phyloP scores from a whole-genome alignment of 495 filamentous ascomycete genomes.

The Neurospora pannonica region DNA sequence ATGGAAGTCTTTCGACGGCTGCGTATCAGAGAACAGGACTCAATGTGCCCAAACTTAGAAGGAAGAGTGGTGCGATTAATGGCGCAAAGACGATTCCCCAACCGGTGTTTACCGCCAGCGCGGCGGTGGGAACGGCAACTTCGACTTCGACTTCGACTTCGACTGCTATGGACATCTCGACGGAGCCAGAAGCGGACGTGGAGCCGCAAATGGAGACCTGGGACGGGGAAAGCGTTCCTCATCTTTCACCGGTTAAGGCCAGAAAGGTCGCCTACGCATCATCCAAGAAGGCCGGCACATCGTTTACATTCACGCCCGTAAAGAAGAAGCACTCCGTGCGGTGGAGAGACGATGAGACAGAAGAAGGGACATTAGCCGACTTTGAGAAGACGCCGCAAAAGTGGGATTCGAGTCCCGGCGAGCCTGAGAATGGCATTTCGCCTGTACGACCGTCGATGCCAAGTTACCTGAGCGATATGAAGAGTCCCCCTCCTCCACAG shows the following conservation, averaged over 20 bases:
- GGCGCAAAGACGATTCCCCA: not conserved
- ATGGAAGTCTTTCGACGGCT: conserved; percentile 57
- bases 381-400: conserved; percentile 81
- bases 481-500: not conserved
- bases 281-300: conserved; percentile 5
- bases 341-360: conserved; percentile 86
- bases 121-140: not conserved
- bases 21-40: conserved; percentile 50
- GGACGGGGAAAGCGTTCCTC: not conserved
- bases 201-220: not conserved
- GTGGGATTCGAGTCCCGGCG: conserved; percentile 39
- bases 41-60: not conserved
- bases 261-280: not conserved
- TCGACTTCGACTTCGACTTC: not conserved
- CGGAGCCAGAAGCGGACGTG: not conserved
- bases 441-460: conserved; percentile 24
- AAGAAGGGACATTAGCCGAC: conserved; percentile 71
- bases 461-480: conserved; percentile 25
- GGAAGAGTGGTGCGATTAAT: not conserved
- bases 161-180: not conserved
- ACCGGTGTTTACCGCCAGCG: not conserved
- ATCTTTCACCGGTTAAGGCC: not conserved
- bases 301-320: conserved; percentile 55
- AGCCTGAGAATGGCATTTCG: conserved; percentile 21
- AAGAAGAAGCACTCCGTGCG: conserved; percentile 83